These are phyloP conservation scores for Cyberlindnera euphorbiae DNA, from an alignment of 805 yeast species.

Conservation along the genomic window DNA sequence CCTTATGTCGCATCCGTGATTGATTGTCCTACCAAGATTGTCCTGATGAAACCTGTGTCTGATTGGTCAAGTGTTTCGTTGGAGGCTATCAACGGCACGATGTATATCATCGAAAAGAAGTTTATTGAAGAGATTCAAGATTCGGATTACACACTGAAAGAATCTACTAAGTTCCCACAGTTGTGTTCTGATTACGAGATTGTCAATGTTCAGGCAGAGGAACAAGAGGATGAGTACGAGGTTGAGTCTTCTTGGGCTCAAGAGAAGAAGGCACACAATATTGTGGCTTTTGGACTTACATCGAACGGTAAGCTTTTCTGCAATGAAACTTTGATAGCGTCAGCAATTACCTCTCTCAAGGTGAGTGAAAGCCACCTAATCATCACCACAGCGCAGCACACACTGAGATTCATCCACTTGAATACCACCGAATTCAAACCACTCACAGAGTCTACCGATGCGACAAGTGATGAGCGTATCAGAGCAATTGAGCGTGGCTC, in stretches of 20 bases:
- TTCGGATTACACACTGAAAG: constrained; percentile 25
- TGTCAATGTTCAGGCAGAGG: constrained; percentile 25
- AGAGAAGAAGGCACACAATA: constrained; percentile 24
- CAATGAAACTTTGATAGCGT: constrained; percentile 51
- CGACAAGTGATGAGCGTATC: constrained; percentile 67
- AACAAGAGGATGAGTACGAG: constrained; percentile 12
- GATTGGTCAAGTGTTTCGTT: constrained; percentile 49
- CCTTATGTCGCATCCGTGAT: constrained; percentile 39
- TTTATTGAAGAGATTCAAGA: constrained; percentile 22
- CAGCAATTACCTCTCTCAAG: constrained; percentile 78
- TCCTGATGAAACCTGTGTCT: constrained; percentile 50
- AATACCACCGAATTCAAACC: constrained; percentile 37
- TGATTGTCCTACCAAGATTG: constrained; percentile 45
- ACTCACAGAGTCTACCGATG: constrained; percentile 33
- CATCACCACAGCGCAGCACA: constrained; percentile 85
- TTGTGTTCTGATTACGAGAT: constrained; percentile 61
- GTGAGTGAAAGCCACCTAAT: constrained; percentile 67
- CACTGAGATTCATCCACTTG: constrained; percentile 76
- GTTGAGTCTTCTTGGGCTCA: constrained; percentile 25
- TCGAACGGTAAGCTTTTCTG: constrained; percentile 70
- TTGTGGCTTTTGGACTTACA: constrained; percentile 67
- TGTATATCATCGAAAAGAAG: constrained; percentile 34
- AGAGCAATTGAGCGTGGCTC: constrained; percentile 93
- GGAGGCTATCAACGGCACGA: constrained; percentile 60
- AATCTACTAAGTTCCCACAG: constrained; percentile 57